A percentile compares a stretch with the other conserved stretches of the same genome.
Evolutionary conservation across 2,329 filamentous ascomycete genomes (phyloP).

Genomic region (Hypoxylon sp.): DNA sequence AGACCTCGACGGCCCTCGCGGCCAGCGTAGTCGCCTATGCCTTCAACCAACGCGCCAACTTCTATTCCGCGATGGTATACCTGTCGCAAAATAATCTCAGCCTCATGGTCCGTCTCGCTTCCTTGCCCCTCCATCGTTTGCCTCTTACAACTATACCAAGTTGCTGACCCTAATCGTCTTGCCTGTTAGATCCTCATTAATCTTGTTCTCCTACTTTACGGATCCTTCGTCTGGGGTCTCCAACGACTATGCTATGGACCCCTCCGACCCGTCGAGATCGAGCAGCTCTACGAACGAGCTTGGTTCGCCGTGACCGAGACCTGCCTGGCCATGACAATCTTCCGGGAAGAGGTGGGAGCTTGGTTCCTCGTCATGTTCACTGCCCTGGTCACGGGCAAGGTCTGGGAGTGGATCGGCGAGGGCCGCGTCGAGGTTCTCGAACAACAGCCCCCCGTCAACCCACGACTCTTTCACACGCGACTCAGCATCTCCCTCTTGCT

Average conservation of each 20-base stretch:
- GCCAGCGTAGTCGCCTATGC: constrained; percentile 85
- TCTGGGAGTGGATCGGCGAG: constrained; percentile 98
- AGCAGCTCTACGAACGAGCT: constrained; percentile 95
- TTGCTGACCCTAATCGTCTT: constrained; percentile 19
- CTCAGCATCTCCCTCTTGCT: constrained; percentile 80
- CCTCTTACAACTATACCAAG: background rate
- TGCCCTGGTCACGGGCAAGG: constrained; percentile 87
- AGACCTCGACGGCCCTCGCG: constrained; percentile 86
- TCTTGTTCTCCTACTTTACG: constrained; percentile 81
- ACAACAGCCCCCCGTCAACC: constrained; percentile 91
- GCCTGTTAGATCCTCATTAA: constrained; percentile 85
- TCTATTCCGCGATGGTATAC: constrained; percentile 97
- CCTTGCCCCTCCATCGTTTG: background rate
- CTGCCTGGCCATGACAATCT: constrained; percentile 96
- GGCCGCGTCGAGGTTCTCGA: constrained; percentile 93
- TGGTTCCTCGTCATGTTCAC: constrained; percentile 99
- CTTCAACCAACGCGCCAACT: constrained; percentile 94
- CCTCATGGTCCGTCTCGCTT: constrained; percentile 71
- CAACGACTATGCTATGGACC: constrained; percentile 91
- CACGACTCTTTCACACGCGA: constrained; percentile 84
- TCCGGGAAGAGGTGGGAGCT: constrained; percentile 90
- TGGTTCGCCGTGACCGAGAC: constrained; percentile 99
- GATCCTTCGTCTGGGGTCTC: constrained; percentile 82
- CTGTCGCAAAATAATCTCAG: constrained; percentile 96
- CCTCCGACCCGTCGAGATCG: constrained; percentile 91